Evolutionary conservation across 495 filamentous ascomycete genomes (phyloP).

Genomic region (Penicillium salamii): DNA sequence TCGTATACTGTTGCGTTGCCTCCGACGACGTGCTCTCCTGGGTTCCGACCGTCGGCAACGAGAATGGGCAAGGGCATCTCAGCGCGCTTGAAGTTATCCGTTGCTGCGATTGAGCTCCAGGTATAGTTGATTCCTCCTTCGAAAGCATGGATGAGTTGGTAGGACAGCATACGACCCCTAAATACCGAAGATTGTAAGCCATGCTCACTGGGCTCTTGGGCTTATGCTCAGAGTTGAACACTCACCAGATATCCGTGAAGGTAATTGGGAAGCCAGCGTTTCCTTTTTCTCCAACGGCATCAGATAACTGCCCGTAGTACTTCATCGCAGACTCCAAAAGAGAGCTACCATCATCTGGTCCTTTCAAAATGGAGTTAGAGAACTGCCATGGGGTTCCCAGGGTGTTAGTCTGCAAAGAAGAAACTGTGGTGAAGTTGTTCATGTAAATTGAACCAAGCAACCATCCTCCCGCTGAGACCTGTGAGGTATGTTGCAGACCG

Average conservation of each 20-base stretch:
- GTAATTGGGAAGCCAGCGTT: conserved; percentile 66
- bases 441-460: conserved; percentile 70
- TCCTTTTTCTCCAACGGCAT: conserved; percentile 59
- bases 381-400: neutral
- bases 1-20: conserved; percentile 32
- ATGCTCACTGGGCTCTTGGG: neutral
- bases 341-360: conserved; percentile 32
- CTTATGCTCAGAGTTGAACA: neutral
- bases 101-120: conserved; percentile 76
- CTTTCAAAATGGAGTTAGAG: conserved; percentile 24
- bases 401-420: conserved; percentile 20
- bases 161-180: conserved; percentile 60
- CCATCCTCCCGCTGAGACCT: conserved; percentile 79
- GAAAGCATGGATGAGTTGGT: conserved; percentile 69
- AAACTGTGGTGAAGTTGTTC: conserved; percentile 68
- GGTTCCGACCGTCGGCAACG: conserved; percentile 51
- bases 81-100: conserved; percentile 57
- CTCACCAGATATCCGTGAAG: conserved; percentile 71
- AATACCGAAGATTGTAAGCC: neutral
- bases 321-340: neutral
- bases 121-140: conserved; percentile 74
- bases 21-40: neutral
- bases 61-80: conserved; percentile 72
- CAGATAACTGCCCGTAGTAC: conserved; percentile 62
- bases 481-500: conserved; percentile 76